These are phyloP conservation scores for Botrytis porri DNA, from an alignment of 2,329 filamentous ascomycete species.

Conservation along the genomic window DNA sequence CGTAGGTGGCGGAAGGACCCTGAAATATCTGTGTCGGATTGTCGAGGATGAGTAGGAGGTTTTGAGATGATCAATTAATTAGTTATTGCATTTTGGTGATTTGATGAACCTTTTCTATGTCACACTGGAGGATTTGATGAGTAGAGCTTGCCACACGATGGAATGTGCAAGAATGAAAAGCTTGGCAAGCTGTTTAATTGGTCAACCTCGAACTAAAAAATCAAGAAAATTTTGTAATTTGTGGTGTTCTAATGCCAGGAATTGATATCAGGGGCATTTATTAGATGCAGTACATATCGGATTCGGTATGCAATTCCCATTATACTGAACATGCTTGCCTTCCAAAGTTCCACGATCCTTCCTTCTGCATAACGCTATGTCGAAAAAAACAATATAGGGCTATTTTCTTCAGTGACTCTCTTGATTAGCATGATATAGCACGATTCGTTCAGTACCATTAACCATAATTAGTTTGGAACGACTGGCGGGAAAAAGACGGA, in stretches of 20 bases:
- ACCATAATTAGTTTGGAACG: not conserved
- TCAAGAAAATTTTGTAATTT: not conserved
- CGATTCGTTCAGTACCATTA: not conserved
- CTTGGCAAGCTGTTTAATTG: not conserved
- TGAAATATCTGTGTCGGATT: not conserved
- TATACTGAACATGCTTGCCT: not conserved
- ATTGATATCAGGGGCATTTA: not conserved
- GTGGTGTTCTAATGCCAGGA: not conserved
- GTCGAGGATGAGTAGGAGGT: not conserved
- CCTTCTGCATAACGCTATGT: not conserved
- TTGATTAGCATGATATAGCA: not conserved
- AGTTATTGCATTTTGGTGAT: not conserved
- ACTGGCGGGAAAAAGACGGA: not conserved
- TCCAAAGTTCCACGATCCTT: constrained; percentile 1
- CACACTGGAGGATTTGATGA: not conserved
- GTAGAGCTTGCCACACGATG: not conserved
- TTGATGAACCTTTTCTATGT: not conserved
- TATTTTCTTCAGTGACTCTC: not conserved
- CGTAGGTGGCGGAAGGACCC: constrained; percentile 6
- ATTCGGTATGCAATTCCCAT: not conserved
- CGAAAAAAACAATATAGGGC: not conserved
- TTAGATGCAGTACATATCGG: not conserved
- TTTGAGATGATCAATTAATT: not conserved
- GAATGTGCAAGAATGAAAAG: not conserved
- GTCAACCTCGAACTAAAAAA: not conserved